Percentiles rank a stretch among this genome's conserved stretches.
These are phyloP conservation scores for Corinectria fuckeliana DNA, from an alignment of 2,329 filamentous ascomycete species.

Conservation along the genomic window DNA sequence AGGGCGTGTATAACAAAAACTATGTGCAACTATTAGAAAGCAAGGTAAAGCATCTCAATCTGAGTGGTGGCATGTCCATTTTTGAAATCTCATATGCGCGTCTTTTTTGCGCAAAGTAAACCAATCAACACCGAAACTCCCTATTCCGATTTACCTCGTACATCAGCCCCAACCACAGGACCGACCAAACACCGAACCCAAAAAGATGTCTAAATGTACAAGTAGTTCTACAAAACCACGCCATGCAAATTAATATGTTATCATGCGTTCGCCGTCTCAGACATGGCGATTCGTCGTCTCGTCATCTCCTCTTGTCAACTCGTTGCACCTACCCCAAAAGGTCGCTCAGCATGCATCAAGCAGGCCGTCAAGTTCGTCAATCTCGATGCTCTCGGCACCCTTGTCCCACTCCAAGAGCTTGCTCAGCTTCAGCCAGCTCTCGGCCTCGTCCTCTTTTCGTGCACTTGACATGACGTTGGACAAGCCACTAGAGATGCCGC, in stretches of 20 bases:
- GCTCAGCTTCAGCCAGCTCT: conserved; percentile 50
- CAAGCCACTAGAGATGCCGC: conserved; percentile 28
- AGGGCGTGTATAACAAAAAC: conserved; percentile 30
- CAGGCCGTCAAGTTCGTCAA: conserved; percentile 91
- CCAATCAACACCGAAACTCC: conserved; percentile 24
- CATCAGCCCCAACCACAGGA: conserved; percentile 18
- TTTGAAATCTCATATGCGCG: conserved; percentile 21
- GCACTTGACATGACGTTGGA: conserved; percentile 33
- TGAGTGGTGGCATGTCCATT: conserved; percentile 39
- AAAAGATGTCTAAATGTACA: conserved; percentile 42
- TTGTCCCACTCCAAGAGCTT: conserved; percentile 64
- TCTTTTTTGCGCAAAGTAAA: conserved; percentile 29
- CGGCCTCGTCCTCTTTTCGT: conserved; percentile 48
- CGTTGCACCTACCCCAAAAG: conserved; percentile 29
- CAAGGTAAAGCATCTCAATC: conserved; percentile 28
- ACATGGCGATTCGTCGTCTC: conserved; percentile 33
- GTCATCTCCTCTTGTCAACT: conserved; percentile 28
- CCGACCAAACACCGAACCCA: conserved; percentile 28
- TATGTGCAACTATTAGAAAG: conserved; percentile 37
- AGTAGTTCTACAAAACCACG: conserved; percentile 38
- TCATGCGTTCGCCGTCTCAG: conserved; percentile 34
- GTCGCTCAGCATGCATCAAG: conserved; percentile 72
- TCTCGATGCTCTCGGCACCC: conserved; percentile 86
- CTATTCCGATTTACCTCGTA: conserved; percentile 31
- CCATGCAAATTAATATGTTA: conserved; percentile 32